Base-by-base conservation (phyloP, 2,329 filamentous ascomycete species). In the Botrytis fragariae region DNA sequence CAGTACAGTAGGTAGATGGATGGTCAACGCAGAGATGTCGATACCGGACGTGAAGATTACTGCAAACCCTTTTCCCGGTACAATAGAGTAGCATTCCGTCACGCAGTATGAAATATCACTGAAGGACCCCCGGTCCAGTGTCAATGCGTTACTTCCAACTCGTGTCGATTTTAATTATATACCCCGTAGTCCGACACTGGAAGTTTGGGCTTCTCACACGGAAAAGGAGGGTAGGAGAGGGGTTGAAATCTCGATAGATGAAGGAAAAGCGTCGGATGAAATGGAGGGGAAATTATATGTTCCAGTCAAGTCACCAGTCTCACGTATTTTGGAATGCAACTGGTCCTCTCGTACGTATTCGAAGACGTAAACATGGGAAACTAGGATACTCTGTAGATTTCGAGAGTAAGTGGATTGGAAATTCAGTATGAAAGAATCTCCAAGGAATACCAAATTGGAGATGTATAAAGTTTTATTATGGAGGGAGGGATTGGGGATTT, bases 151-250 rank as follows among this genome's bases (percentile, higher is more conserved):
- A 37, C 48, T 57, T 54, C 64, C 35, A 42, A 42, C 64, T 67
- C 25, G 44, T 67, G 44, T 67, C 14, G 42, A 37, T 67, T 67
- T 37, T 51, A 68, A 54, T 37, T 39, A 29, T 25, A 32, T 68
- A 42, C 35, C 39, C 65, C 48, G 65, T 68, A 29, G 65, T 68
- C 65, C 65, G 65, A 68, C 65, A 68, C 29, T 68, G 10, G 65
- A 42, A 68, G 65, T 68, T 68, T 57, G 35, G 10, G 48, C 16
- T 39, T 57, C n/a, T 42, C n/a, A 20, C 32, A 9, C 22, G 16
- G 48, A 51, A 51, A 67, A 45, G 48, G 44, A 51, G 61, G 61
- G 25, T n/a, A 29, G 14, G 64, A 32, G n/a, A 29, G 45, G 64
- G 64, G 64, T 39, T 20, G 32, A 14, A 39, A 10, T 39, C 35